Base-by-base conservation (phyloP, 208 protist genomes). In the Acanthamoeba healyi region DNA sequence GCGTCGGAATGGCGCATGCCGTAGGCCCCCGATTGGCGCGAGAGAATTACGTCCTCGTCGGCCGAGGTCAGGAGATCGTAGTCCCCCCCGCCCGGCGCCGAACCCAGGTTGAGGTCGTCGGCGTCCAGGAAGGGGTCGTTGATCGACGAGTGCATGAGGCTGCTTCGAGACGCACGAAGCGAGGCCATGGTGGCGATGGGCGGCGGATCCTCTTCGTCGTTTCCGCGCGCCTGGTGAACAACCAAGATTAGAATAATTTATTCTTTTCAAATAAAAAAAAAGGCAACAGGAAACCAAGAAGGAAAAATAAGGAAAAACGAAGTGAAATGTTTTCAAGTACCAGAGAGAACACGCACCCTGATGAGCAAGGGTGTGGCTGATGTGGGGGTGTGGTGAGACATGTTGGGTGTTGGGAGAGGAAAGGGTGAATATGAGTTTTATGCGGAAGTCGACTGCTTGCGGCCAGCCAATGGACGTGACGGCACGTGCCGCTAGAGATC, bases 111-210 rank as follows among this genome's bases (percentile, higher is more conserved):
- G 14, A 88, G 24, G 29, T 88, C 81, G n/a, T 63, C 81, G 44
- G n/a, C 81, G 7, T 88, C 81, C 12, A 88, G 34, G 54, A 88
- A 88, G 3, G 81, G 81, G 26, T 88, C 81, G 81, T 88, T 34
- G 15, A 79, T 49, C 19, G 70, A 29, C 0, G 70, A 79, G 29
- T 79, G 70, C 70, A 79, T 79, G 32, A 79, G n/a, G 38, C 70
- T n/a, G 70, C 70, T 79, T 63, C 81, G 81, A 7, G 81, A 88
- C 14, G 81, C 81, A 40, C 81, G 2, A 6, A 88, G 44, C 44
- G 81, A 88, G 22, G 81, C 81, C 81, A 88, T 88, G 44, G 7
- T 1, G 58, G 26, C 19, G 51, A 58, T 19, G 19, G 51, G 51
- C 0, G 51, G 51, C 17, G 51, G 51, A 22, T 58, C 51, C 51